Evolutionary conservation across 768 basidiomycete species (phyloP), one percentile per base, ranked within the genome.

Genomic region (Lactarius deliciosus): DNA sequence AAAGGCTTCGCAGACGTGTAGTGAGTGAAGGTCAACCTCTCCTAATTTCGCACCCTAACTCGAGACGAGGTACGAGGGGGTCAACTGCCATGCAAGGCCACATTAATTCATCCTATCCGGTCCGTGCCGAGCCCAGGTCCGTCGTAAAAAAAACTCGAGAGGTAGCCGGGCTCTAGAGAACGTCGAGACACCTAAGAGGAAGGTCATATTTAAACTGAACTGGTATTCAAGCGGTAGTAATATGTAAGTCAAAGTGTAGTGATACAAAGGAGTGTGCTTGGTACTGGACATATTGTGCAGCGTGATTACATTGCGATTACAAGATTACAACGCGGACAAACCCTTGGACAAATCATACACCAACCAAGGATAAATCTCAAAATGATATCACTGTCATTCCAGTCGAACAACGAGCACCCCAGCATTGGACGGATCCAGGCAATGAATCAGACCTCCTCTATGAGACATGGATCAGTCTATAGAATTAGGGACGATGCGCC

Each of bases 401-500:
- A 60, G 22, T 58, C 8, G 62, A 47, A 68, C 66, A 36, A 68
- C 13, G 28, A 68, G 53, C 28, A 64, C 58, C 22, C 66, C 66
- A 18, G 41, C n/a, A 50, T 68, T 68, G 25, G 9, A 47, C 32
- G 62, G 58, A 60, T 64, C 32, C 57, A 36, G 53, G 8, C 15
- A 38, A 50, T 64, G n/a, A 15, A 3, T n/a, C 28, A 64, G 9
- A 3, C 54, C 22, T 15, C 34, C 58, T 45, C 66, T 68, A 32
- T n/a, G 9, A 11, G 15, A 18, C 53, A 34, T 9, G 22, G 22
- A 30, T 64, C 16, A 59, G 61, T 45, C 15, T 22, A 47, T 5
- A 38, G n/a, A 38, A 60, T 8, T 22, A 45, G 20, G 7, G 41
- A 56, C 9, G 20, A 54, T 6, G 9, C 8, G 8, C 22, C n/a